Evolutionary conservation across 2,329 filamentous ascomycete species (phyloP), one percentile per base, ranked within the genome.

Genomic region (Apiospora arundinis): DNA sequence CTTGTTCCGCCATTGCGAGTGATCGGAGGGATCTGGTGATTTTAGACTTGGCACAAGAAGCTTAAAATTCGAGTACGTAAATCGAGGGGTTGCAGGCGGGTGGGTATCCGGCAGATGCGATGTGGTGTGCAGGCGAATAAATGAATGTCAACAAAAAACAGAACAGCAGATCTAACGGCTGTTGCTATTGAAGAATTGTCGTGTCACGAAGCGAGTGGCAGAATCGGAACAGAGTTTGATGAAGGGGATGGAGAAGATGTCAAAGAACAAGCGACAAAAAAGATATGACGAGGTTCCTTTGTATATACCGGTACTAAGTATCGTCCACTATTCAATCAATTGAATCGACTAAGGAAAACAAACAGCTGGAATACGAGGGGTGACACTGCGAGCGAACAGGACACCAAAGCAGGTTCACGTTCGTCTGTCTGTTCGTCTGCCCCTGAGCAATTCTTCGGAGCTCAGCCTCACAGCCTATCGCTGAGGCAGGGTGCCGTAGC

Each of bases 1-100:
- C 92, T 75, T 89, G 83, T 67, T 85, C 81, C 70, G 77, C 73
- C 71, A 71, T 73, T 66, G 67, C 67, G 67, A n/a, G 21, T 23
- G 67, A 56, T 32, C 49, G 49, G 49, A 8, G 23, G 67, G 45
- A 60, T 60, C 52, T 60, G 28, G 52, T 56, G 25, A n/a, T 18
- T 18, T 28, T 28, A 69, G 46, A 48, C 44, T 48, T 46, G 67
- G 44, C 65, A 42, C 67, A 48, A 12, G 46, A 68, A 40, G 45
- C 44, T 69, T 52, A 49, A 40, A 49, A 40, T 46, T 46, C 23
- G 67, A 42, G 9, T n/a, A n/a, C n/a, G n/a, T 40, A 21, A 25
- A 23, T 28, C 65, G 65, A 67, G n/a, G 65, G 25, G 40, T 16
- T 16, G 23, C 16, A 45, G 42, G 42, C 44, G 45, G 65, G 65